These are phyloP conservation scores for Sporobolomyces pararoseus DNA, from an alignment of 768 basidiomycete species.

Conservation along the genomic window DNA sequence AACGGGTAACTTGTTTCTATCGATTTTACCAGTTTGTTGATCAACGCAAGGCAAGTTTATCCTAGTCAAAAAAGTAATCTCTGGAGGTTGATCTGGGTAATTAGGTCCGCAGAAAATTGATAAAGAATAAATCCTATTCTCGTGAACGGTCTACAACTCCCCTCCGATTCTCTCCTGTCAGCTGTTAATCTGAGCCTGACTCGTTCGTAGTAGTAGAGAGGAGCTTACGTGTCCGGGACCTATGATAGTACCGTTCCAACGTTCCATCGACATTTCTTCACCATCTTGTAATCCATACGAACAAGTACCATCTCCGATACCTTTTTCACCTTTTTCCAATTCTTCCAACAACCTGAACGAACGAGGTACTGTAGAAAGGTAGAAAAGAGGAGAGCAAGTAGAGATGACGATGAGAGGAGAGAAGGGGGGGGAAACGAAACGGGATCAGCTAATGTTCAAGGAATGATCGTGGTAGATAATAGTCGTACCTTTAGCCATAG, in stretches of 20 bases:
- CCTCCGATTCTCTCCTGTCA: background rate
- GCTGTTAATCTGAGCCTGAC: background rate
- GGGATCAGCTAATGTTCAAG: too few species aligned
- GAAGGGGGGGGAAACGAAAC: too few species aligned
- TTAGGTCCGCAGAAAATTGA: constrained; percentile 74
- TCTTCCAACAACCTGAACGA: constrained; percentile 96
- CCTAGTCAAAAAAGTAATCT: constrained; percentile 76
- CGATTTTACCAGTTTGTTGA: constrained; percentile 69
- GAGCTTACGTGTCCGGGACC: constrained; percentile 93
- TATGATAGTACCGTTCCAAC: constrained; percentile 99
- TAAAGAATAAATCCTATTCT: constrained; percentile 96
- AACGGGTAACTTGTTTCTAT: constrained; percentile 65
- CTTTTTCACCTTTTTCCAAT: constrained; percentile 99
- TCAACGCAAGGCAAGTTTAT: constrained; percentile 93
- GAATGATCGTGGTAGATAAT: background rate
- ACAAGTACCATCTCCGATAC: constrained; percentile 95
- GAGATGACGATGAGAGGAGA: background rate
- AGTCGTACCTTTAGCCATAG: background rate
- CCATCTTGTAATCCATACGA: constrained; percentile 92
- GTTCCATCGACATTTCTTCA: constrained; percentile 94
- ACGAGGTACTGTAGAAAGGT: constrained; percentile 66
- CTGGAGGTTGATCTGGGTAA: constrained; percentile 75
- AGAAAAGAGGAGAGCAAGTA: background rate
- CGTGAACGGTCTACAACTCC: constrained; percentile 74
- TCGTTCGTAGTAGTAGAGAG: background rate